A percentile compares a stretch with the other conserved stretches of the same genome.
Conservation (phyloP, 2,329 filamentous ascomycete species). For the Elsinoe batatas region DNA sequence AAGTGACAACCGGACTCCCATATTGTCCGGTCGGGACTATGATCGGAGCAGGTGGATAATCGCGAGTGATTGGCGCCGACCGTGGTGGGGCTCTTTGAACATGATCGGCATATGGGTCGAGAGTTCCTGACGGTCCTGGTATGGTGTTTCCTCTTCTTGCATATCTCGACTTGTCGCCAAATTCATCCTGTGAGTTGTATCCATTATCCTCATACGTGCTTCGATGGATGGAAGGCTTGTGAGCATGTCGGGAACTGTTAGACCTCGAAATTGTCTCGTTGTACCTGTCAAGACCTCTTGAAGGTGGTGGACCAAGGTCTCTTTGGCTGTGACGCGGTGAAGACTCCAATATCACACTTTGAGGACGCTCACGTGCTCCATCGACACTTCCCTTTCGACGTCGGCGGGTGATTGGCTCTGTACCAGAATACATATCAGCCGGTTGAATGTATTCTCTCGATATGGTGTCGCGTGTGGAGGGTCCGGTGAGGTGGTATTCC, state of each 20-base stretch:
- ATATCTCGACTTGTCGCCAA: not conserved
- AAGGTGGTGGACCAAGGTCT: slow-evolving; percentile 51
- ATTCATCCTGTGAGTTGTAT: slow-evolving; percentile 10
- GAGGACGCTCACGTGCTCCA: slow-evolving; percentile 33
- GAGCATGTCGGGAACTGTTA: slow-evolving; percentile 38
- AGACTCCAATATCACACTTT: slow-evolving; percentile 33
- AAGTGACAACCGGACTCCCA: slow-evolving; percentile 2
- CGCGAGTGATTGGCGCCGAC: slow-evolving; percentile 12
- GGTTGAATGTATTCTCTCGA: slow-evolving; percentile 38
- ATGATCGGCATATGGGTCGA: slow-evolving; percentile 6
- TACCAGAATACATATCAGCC: slow-evolving; percentile 41
- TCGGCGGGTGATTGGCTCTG: slow-evolving; percentile 37
- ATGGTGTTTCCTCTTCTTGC: slow-evolving; percentile 1
- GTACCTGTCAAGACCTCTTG: slow-evolving; percentile 61
- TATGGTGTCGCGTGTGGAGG: slow-evolving; percentile 12
- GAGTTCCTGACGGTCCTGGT: not conserved
- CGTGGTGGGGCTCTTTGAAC: not conserved
- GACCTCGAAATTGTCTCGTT: slow-evolving; percentile 38
- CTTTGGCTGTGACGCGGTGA: slow-evolving; percentile 25
- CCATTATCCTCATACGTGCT: not conserved
- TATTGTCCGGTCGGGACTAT: slow-evolving; percentile 16
- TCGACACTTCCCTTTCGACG: slow-evolving; percentile 37
- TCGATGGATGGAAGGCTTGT: slow-evolving; percentile 1
- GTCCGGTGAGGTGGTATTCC: slow-evolving; percentile 25
- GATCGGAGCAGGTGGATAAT: slow-evolving; percentile 16